phyloP scores from a whole-genome alignment of 768 basidiomycete species.

The Asterophora lycoperdoides region DNA sequence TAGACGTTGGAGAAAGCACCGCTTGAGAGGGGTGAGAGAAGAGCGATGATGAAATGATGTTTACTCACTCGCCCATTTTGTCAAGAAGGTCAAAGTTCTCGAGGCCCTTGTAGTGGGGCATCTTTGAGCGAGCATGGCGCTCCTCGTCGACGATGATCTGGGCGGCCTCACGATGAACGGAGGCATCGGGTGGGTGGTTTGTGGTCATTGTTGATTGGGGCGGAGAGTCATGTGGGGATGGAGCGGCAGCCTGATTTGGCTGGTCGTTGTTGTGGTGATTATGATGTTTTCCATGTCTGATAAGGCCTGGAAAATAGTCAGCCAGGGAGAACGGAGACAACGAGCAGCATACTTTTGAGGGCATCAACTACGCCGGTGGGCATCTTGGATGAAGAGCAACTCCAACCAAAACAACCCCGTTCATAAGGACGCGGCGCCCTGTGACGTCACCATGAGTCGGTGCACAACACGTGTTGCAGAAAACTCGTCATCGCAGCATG shows the following conservation, averaged over 20 bases:
- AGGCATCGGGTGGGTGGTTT: slow-evolving; percentile 20
- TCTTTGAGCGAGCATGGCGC: slow-evolving; percentile 62
- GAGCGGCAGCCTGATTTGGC: slow-evolving; percentile 23
- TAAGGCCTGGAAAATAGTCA: slow-evolving; percentile 52
- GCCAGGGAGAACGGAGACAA: slow-evolving; percentile 9
- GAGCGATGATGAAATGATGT: slow-evolving; percentile 12
- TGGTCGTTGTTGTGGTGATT: slow-evolving; percentile 34
- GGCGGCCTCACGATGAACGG: slow-evolving; percentile 40
- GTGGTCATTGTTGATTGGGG: slow-evolving; percentile 27
- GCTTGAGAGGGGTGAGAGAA: slow-evolving; percentile 33
- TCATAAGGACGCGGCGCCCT: slow-evolving; percentile 9
- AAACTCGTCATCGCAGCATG: background rate
- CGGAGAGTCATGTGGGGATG: slow-evolving; percentile 20
- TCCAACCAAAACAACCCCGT: slow-evolving; percentile 8
- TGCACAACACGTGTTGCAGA: background rate
- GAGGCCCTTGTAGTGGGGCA: slow-evolving; percentile 85
- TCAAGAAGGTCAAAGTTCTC: slow-evolving; percentile 72
- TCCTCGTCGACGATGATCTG: slow-evolving; percentile 76
- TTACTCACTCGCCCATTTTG: slow-evolving; percentile 91
- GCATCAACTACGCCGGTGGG: slow-evolving; percentile 74
- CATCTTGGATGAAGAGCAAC: slow-evolving; percentile 33
- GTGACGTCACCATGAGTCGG: slow-evolving; percentile 15
- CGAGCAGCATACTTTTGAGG: slow-evolving; percentile 68
- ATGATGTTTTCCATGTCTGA: slow-evolving; percentile 76
- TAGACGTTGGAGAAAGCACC: slow-evolving; percentile 99